Evolutionary conservation across 306 rosid genomes (phyloP).

Genomic region (Lathyrus tuberosus): DNA sequence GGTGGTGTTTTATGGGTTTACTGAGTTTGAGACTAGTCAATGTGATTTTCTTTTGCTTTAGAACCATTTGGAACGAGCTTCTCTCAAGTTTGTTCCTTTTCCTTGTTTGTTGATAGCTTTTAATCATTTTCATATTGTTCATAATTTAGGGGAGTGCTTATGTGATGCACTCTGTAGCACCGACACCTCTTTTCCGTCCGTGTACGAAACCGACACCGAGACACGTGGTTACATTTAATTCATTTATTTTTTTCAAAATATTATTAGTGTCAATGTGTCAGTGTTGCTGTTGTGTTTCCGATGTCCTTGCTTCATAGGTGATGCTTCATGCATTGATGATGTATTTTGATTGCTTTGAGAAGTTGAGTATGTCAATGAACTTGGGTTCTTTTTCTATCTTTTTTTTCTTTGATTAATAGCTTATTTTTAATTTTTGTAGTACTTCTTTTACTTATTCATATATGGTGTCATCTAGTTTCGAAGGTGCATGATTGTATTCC

Average conservation of each 20-base stretch:
- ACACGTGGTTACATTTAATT: no score
- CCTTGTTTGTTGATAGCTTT: neutral
- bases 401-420: neutral
- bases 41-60: neutral
- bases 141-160: neutral
- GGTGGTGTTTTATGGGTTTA: no score
- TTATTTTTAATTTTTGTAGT: neutral
- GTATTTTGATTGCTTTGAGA: neutral
- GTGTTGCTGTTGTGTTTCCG: no score
- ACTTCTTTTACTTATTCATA: neutral
- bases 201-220: no score
- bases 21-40: neutral
- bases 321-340: neutral
- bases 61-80: neutral
- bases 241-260: no score
- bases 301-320: no score
- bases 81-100: neutral
- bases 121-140: neutral
- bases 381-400: neutral
- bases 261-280: no score
- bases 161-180: neutral
- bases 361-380: neutral
- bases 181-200: no score
- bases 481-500: slow-evolving; percentile 2
- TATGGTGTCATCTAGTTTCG: neutral